These are phyloP conservation scores for Atkinsonella texensis DNA, from an alignment of 2,329 filamentous ascomycete genomes.

Conservation along the genomic window DNA sequence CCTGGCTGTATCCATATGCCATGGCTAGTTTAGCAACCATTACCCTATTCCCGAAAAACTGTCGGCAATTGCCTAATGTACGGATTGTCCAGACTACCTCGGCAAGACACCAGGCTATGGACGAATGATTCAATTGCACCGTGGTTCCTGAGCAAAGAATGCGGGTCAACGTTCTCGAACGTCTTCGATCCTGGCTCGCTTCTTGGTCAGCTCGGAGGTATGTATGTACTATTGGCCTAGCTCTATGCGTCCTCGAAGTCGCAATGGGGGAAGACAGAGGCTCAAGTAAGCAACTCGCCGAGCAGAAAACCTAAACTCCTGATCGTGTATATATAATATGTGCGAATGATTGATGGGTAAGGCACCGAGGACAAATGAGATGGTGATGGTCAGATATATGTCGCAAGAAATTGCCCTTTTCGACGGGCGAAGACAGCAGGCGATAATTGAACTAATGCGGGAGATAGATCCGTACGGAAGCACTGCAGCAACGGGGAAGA, in stretches of 20 bases:
- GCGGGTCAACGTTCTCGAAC: too few relatives aligned
- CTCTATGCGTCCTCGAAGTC: not conserved
- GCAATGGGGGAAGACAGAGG: not conserved
- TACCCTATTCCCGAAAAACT: not conserved
- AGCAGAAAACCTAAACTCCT: not conserved
- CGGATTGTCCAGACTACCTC: not conserved
- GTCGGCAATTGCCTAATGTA: not conserved
- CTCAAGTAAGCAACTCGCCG: not conserved
- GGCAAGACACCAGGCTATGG: not conserved
- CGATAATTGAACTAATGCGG: not conserved
- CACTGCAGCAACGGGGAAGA: not conserved
- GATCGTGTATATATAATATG: not conserved
- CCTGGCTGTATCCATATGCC: conserved; percentile 2
- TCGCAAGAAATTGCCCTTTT: not conserved
- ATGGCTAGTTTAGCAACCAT: conserved; percentile 1
- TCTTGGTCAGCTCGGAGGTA: too few relatives aligned
- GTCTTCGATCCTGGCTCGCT: too few relatives aligned
- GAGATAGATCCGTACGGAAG: not conserved
- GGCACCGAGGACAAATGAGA: not conserved
- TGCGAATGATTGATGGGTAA: not conserved
- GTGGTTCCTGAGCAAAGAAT: not conserved
- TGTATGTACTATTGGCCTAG: too few relatives aligned
- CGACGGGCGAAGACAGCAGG: not conserved
- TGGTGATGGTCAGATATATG: not conserved
- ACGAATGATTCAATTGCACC: not conserved